A percentile compares a stretch with the other conserved stretches of the same genome.
These are phyloP conservation scores for Cryptococcus floricola DNA, from an alignment of 1,284 basidiomycete species.

Conservation along the genomic window DNA sequence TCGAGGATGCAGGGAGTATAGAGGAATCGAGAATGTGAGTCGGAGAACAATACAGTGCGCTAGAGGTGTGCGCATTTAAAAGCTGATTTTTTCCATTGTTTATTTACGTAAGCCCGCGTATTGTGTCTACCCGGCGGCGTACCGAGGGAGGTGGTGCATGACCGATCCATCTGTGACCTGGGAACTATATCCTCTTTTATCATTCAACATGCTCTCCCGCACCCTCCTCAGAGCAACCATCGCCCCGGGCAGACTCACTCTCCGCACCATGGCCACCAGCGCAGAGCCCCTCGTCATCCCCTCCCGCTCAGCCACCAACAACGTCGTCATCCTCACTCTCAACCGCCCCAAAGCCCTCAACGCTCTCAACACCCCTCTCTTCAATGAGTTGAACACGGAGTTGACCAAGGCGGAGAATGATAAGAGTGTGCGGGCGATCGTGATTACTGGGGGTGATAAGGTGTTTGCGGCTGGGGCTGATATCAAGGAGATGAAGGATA, in stretches of 20 bases:
- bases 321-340: conserved; percentile 82
- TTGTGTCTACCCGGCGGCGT: too few relatives aligned
- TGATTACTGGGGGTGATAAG: conserved; percentile 87
- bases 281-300: conserved; percentile 43
- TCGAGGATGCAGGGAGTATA: too few relatives aligned
- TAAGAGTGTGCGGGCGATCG: conserved; percentile 71
- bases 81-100: too few relatives aligned
- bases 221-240: conserved; percentile 5
- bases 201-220: conserved; percentile 10
- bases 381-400: conserved; percentile 72
- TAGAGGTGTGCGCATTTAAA: too few relatives aligned
- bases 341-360: conserved; percentile 96
- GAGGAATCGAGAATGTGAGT: too few relatives aligned
- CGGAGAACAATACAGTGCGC: too few relatives aligned
- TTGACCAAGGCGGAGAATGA: conserved; percentile 70
- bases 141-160: too few relatives aligned
- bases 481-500: conserved; percentile 64
- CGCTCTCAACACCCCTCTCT: conserved; percentile 77
- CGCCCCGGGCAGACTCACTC: conserved; percentile 13
- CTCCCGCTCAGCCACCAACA: conserved; percentile 41
- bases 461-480: conserved; percentile 76
- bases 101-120: too few relatives aligned
- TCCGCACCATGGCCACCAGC: conserved; percentile 37
- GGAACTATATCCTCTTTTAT: neutral
- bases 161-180: too few relatives aligned